Conservation (phyloP, 2,329 filamentous ascomycete genomes). For the Calonectria crousiana region DNA sequence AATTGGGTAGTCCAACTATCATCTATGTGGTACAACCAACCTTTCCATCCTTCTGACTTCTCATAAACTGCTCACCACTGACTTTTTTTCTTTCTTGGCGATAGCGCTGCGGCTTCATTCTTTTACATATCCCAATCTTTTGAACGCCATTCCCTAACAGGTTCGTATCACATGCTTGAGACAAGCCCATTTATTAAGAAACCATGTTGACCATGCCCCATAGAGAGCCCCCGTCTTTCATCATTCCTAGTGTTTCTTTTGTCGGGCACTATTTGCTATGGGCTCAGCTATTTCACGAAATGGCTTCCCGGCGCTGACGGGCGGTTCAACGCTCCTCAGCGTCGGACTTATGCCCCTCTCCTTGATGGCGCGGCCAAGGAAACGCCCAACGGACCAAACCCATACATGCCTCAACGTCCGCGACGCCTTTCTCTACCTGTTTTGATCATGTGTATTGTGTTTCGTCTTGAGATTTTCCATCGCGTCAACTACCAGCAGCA, state of each 20-base stretch:
- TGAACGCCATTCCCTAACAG: slow-evolving; percentile 62
- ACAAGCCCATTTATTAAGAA: neutral
- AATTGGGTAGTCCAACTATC: slow-evolving; percentile 39
- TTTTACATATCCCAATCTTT: slow-evolving; percentile 60
- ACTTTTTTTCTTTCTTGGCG: neutral
- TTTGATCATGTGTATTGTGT: slow-evolving; percentile 58
- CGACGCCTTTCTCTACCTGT: slow-evolving; percentile 59
- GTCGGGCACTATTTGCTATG: slow-evolving; percentile 56
- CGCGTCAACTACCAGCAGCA: slow-evolving; percentile 61
- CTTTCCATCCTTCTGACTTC: neutral
- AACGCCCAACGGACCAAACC: slow-evolving; percentile 50
- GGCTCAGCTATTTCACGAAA: slow-evolving; percentile 56
- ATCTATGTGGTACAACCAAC: slow-evolving; percentile 36
- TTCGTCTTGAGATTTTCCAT: slow-evolving; percentile 63
- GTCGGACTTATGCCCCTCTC: slow-evolving; percentile 30
- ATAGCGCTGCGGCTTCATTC: slow-evolving; percentile 61
- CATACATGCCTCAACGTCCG: slow-evolving; percentile 58
- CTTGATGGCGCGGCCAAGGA: slow-evolving; percentile 39
- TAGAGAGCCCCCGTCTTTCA: slow-evolving; percentile 64
- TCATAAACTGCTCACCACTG: neutral
- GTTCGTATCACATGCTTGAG: slow-evolving; percentile 46
- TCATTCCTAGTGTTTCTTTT: slow-evolving; percentile 60
- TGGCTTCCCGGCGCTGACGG: slow-evolving; percentile 62
- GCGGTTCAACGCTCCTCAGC: slow-evolving; percentile 53
- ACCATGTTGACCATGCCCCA: slow-evolving; percentile 22